phyloP scores from a whole-genome alignment of 352 stramenopile species.

The Globisporangium ultimum region DNA sequence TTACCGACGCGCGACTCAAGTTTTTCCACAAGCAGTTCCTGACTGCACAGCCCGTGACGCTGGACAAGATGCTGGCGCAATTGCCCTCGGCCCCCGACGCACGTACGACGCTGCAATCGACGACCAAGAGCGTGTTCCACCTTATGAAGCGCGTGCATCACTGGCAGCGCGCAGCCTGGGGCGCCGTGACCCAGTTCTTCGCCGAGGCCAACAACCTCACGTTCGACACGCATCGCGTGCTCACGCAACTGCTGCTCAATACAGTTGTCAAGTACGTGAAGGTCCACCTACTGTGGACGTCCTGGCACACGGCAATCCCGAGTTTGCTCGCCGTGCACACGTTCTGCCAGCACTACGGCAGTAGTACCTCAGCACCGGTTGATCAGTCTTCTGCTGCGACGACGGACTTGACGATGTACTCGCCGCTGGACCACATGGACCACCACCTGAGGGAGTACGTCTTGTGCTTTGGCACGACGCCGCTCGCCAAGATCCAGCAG shows the following conservation, averaged over 20 bases:
- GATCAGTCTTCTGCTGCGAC: neutral
- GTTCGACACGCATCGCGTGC: conserved; percentile 50
- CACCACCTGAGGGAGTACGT: conserved; percentile 53
- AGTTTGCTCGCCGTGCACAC: conserved; percentile 45
- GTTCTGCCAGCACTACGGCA: conserved; percentile 24
- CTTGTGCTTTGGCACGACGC: conserved; percentile 51
- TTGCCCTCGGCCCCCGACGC: conserved; percentile 15
- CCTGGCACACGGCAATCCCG: conserved; percentile 28
- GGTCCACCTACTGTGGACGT: conserved; percentile 57
- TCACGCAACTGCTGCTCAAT: conserved; percentile 50
- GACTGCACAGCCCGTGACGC: conserved; percentile 9
- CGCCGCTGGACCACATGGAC: conserved; percentile 29
- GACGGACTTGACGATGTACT: conserved; percentile 12
- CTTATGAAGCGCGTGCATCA: conserved; percentile 66
- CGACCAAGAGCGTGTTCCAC: conserved; percentile 34
- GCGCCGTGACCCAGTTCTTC: conserved; percentile 40
- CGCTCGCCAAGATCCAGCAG: conserved; percentile 52
- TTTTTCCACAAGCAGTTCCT: conserved; percentile 49
- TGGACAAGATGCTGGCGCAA: conserved; percentile 25
- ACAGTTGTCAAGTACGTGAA: conserved; percentile 58
- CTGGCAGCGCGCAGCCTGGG: conserved; percentile 57
- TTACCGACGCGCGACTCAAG: conserved; percentile 4
- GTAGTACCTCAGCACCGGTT: neutral
- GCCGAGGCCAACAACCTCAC: conserved; percentile 25
- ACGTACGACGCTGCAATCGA: conserved; percentile 16